A percentile compares a stretch with the other conserved stretches of the same genome.
phyloP scores from a whole-genome alignment of 164 flowering plant genomes.

The Malania oleifera region DNA sequence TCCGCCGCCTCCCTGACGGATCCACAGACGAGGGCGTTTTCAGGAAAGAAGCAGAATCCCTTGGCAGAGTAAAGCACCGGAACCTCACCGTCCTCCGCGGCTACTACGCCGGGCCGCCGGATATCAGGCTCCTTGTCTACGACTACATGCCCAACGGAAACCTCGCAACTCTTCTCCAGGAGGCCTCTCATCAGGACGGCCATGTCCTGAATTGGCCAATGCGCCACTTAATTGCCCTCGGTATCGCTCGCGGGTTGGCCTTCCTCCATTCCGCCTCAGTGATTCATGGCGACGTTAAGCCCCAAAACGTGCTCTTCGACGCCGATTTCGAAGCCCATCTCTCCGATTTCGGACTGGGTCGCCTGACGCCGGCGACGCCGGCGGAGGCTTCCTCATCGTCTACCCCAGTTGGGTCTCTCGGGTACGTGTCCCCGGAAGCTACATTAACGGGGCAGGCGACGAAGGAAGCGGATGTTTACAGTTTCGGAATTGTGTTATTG shows the following conservation, averaged over 20 bases:
- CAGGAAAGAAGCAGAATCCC: constrained; percentile 67
- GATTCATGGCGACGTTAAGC: constrained; percentile 80
- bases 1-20: constrained; percentile 67
- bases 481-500: constrained; percentile 3
- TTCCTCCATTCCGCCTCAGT: constrained; percentile 56
- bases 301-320: constrained; percentile 80
- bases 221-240: constrained; percentile 91
- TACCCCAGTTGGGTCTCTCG: background rate
- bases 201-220: constrained; percentile 95
- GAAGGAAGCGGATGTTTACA: constrained; percentile 3
- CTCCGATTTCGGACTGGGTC: constrained; percentile 76
- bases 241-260: constrained; percentile 80
- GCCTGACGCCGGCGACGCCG: constrained; percentile 20
- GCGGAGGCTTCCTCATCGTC: background rate
- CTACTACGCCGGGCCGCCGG: constrained; percentile 79
- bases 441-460: background rate
- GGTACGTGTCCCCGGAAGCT: background rate
- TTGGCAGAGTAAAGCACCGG: constrained; percentile 74
- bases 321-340: constrained; percentile 96
- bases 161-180: constrained; percentile 79
- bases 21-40: constrained; percentile 43
- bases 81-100: constrained; percentile 88
- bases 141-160: constrained; percentile 99
- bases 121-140: constrained; percentile 63
- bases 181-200: constrained; percentile 92